These are phyloP conservation scores for Phytophthora multivora DNA, from an alignment of 352 stramenopile species.

Conservation along the genomic window DNA sequence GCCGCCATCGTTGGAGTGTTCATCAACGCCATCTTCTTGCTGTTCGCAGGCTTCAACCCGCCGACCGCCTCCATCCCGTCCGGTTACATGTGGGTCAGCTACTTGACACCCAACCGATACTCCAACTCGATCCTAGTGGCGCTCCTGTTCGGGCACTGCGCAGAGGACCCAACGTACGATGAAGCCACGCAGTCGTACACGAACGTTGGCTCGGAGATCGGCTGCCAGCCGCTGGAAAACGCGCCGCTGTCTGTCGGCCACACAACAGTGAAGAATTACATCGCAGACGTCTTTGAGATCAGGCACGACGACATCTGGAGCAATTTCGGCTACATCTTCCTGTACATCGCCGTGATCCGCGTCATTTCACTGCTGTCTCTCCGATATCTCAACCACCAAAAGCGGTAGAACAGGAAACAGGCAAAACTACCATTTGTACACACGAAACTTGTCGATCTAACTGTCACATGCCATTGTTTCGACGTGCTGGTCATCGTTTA, in stretches of 20 bases:
- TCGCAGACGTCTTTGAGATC: slow-evolving; percentile 21
- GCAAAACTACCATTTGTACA: slow-evolving; percentile 2
- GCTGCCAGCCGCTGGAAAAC: slow-evolving; percentile 29
- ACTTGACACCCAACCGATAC: slow-evolving; percentile 39
- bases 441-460: slow-evolving; percentile 7
- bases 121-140: slow-evolving; percentile 33
- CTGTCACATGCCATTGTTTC: slow-evolving; percentile 10
- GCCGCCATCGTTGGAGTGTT: slow-evolving; percentile 39
- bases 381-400: slow-evolving; percentile 51
- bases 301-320: slow-evolving; percentile 30
- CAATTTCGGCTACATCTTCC: slow-evolving; percentile 32
- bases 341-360: slow-evolving; percentile 38
- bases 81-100: slow-evolving; percentile 43
- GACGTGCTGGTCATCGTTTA: neutral
- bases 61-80: slow-evolving; percentile 32
- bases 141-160: slow-evolving; percentile 36
- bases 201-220: slow-evolving; percentile 22
- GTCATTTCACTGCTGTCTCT: slow-evolving; percentile 41
- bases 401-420: slow-evolving; percentile 23
- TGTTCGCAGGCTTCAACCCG: slow-evolving; percentile 48
- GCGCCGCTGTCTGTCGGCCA: slow-evolving; percentile 18
- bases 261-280: slow-evolving; percentile 21
- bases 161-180: slow-evolving; percentile 29
- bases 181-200: slow-evolving; percentile 22
- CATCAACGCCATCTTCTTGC: slow-evolving; percentile 46